A percentile compares a stretch with the other conserved stretches of the same genome.
phyloP scores from a whole-genome alignment of 805 yeast genomes.

The Saccharomyces paradoxus region DNA sequence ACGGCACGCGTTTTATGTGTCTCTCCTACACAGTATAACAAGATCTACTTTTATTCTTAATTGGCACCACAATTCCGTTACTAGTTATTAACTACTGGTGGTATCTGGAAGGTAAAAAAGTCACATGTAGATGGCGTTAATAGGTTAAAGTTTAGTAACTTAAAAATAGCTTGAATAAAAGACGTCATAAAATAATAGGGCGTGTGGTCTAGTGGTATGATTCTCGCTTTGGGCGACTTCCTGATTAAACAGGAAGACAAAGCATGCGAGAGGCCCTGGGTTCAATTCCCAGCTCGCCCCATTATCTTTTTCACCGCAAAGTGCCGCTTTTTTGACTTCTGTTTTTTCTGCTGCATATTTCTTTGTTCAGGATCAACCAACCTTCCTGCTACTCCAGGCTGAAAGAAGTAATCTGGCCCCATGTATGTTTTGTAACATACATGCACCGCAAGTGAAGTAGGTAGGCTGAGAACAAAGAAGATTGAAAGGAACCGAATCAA shows the following conservation, averaged over 20 bases:
- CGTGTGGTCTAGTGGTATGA: conserved; percentile 50
- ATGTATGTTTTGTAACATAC: background rate
- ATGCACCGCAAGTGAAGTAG: background rate
- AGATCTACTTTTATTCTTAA: too few relatives aligned
- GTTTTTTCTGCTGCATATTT: background rate
- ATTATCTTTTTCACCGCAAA: background rate
- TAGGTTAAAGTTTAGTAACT: too few relatives aligned
- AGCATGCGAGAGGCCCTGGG: conserved; percentile 55
- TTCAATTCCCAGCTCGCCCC: conserved; percentile 49
- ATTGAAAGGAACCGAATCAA: background rate
- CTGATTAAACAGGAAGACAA: conserved; percentile 4
- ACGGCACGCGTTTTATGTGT: too few relatives aligned
- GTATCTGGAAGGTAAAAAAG: too few relatives aligned
- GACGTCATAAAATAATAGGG: too few relatives aligned
- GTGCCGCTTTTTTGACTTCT: background rate
- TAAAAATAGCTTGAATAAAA: too few relatives aligned
- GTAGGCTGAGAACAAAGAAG: background rate
- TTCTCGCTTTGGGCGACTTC: conserved; percentile 41
- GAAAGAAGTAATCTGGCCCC: background rate
- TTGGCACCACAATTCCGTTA: too few relatives aligned
- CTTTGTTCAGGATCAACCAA: too few relatives aligned
- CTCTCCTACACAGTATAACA: too few relatives aligned
- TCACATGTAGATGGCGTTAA: too few relatives aligned
- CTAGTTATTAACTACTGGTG: too few relatives aligned
- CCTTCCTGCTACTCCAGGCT: background rate